These are phyloP conservation scores for Nothophytophthora sp. DNA, from an alignment of 352 stramenopile species.

Conservation along the genomic window DNA sequence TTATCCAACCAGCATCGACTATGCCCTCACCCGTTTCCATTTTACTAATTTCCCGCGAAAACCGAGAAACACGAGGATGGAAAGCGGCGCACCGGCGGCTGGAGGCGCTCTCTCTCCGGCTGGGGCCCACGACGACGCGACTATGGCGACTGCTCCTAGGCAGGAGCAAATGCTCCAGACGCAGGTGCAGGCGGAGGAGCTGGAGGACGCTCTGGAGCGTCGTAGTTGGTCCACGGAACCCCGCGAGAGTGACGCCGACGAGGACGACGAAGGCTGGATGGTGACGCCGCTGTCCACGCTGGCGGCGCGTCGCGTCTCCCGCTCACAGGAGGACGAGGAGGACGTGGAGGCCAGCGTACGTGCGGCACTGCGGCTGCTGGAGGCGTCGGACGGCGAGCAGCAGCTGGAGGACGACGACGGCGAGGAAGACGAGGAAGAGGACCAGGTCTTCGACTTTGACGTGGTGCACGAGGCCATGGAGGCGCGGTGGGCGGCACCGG, in stretches of 20 bases:
- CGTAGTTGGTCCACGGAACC: conserved; percentile 16
- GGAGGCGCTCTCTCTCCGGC: conserved; percentile 7
- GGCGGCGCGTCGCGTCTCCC: conserved; percentile 3
- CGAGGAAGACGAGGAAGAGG: conserved; percentile 27
- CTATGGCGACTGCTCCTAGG: neutral
- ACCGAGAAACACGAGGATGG: too few species aligned
- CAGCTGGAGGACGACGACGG: conserved; percentile 18
- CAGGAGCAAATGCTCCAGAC: neutral
- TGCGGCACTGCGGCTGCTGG: conserved; percentile 51
- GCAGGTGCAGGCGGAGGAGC: neutral
- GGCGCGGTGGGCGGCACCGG: conserved; percentile 31
- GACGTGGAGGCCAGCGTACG: conserved; percentile 56
- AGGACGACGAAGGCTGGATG: conserved; percentile 39
- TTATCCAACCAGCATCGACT: too few species aligned
- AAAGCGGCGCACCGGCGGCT: too few species aligned
- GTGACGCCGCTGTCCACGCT: conserved; percentile 19
- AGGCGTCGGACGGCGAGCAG: conserved; percentile 17
- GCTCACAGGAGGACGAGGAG: conserved; percentile 25
- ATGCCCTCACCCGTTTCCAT: too few species aligned
- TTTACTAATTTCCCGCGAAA: too few species aligned
- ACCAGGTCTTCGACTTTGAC: conserved; percentile 41
- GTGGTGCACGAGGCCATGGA: conserved; percentile 56
- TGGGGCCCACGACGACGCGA: conserved; percentile 10
- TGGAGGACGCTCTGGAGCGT: neutral
- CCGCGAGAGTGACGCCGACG: conserved; percentile 28